Percentiles rank a stretch among this genome's conserved stretches.
Evolutionary conservation across 2,329 filamentous ascomycete species (phyloP).

Genomic region (Cytospora schulzeri): DNA sequence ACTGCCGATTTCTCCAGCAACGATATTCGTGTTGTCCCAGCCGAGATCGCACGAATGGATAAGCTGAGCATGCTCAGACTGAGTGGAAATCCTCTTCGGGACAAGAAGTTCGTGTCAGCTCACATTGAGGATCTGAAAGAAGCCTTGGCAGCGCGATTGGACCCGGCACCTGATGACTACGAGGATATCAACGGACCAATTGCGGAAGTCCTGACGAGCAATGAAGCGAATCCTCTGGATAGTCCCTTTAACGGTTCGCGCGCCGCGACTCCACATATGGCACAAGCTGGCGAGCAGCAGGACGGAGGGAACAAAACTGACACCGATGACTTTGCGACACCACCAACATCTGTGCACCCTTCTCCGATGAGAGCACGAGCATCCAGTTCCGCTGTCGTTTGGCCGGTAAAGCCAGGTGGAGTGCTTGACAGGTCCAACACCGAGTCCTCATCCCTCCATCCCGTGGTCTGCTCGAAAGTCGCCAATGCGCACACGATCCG

Average conservation of each 20-base stretch:
- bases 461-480: slow-evolving; percentile 57
- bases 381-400: slow-evolving; percentile 49
- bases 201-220: slow-evolving; percentile 26
- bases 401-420: slow-evolving; percentile 61
- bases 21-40: slow-evolving; percentile 73
- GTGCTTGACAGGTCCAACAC: slow-evolving; percentile 72
- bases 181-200: slow-evolving; percentile 19
- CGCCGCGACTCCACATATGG: slow-evolving; percentile 5
- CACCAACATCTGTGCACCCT: slow-evolving; percentile 55
- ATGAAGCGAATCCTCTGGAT: slow-evolving; percentile 19
- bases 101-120: slow-evolving; percentile 83
- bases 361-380: slow-evolving; percentile 53
- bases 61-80: slow-evolving; percentile 73
- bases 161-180: slow-evolving; percentile 51
- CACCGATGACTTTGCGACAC: slow-evolving; percentile 58
- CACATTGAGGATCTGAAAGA: slow-evolving; percentile 80
- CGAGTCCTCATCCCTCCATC: slow-evolving; percentile 61
- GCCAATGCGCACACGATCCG: slow-evolving; percentile 54
- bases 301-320: slow-evolving; percentile 54
- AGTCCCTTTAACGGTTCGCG: slow-evolving; percentile 8
- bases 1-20: slow-evolving; percentile 86
- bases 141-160: slow-evolving; percentile 67
- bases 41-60: slow-evolving; percentile 79
- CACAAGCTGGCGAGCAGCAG: slow-evolving; percentile 32
- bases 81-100: slow-evolving; percentile 85